phyloP scores from a whole-genome alignment of 495 filamentous ascomycete species.

The Penicillium coprophilum region DNA sequence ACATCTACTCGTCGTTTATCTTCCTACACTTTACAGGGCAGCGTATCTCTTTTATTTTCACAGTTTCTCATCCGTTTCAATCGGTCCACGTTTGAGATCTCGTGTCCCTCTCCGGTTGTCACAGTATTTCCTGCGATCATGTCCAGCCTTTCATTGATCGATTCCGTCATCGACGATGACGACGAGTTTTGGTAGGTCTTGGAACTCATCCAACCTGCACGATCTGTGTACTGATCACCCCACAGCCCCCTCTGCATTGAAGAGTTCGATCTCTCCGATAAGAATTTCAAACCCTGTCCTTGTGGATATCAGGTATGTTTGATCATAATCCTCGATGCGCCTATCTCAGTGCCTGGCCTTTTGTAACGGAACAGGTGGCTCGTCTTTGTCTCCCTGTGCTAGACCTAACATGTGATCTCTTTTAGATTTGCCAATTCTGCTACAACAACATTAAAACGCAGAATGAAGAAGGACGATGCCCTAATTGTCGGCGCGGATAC shows the following conservation, averaged over 20 bases:
- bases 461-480: slow-evolving; percentile 92
- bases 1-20: slow-evolving; percentile 16
- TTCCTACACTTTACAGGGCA: slow-evolving; percentile 18
- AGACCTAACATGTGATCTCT: slow-evolving; percentile 1
- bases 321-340: background rate
- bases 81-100: slow-evolving; percentile 32
- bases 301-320: slow-evolving; percentile 90
- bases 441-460: slow-evolving; percentile 94
- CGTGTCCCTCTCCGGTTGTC: slow-evolving; percentile 27
- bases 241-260: slow-evolving; percentile 93
- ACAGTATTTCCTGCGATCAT: slow-evolving; percentile 42
- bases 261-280: slow-evolving; percentile 95
- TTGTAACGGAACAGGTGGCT: background rate
- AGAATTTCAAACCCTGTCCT: slow-evolving; percentile 95
- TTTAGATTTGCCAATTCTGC: slow-evolving; percentile 97
- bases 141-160: slow-evolving; percentile 70
- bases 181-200: slow-evolving; percentile 80
- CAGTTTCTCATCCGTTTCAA: slow-evolving; percentile 27
- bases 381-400: slow-evolving; percentile 2
- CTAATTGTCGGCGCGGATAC: slow-evolving; percentile 91
- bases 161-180: slow-evolving; percentile 96
- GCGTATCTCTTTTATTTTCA: slow-evolving; percentile 19
- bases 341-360: background rate
- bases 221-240: slow-evolving; percentile 17
- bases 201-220: background rate